Evolutionary conservation across 1,284 basidiomycete species (phyloP).

Genomic region (Leccinum griseonigrum): DNA sequence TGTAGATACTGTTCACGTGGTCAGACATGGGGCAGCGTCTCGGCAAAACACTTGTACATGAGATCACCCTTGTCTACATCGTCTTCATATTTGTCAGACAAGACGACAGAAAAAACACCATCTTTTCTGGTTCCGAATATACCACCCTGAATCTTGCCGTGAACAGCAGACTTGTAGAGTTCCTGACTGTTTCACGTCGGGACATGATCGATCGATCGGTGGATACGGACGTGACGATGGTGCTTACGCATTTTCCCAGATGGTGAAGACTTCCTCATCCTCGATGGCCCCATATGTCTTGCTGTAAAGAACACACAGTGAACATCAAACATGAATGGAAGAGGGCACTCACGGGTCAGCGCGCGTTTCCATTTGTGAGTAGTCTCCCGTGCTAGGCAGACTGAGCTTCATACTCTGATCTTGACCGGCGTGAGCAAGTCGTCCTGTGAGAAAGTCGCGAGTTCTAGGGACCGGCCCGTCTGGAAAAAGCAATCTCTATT

Average conservation of each 20-base stretch:
- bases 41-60: not conserved
- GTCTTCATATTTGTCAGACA: not conserved
- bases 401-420: too few species aligned
- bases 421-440: too few species aligned
- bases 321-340: not conserved
- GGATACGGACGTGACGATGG: not conserved
- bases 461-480: not conserved
- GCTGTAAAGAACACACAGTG: not conserved
- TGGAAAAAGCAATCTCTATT: not conserved
- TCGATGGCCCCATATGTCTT: not conserved
- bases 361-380: too few species aligned
- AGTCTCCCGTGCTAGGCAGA: too few species aligned
- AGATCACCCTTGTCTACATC: not conserved
- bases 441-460: not conserved
- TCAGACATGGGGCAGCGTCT: slow-evolving; percentile 3
- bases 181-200: not conserved
- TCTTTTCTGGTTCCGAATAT: not conserved
- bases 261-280: not conserved
- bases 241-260: not conserved
- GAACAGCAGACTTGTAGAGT: not conserved
- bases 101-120: not conserved
- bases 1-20: slow-evolving; percentile 24
- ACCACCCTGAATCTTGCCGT: not conserved
- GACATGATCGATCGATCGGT: not conserved
- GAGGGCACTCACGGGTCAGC: not conserved